Percentiles rank a stretch among this genome's conserved stretches.
Conservation (phyloP, 305 asterid species). For the Fraxinus albicans region DNA sequence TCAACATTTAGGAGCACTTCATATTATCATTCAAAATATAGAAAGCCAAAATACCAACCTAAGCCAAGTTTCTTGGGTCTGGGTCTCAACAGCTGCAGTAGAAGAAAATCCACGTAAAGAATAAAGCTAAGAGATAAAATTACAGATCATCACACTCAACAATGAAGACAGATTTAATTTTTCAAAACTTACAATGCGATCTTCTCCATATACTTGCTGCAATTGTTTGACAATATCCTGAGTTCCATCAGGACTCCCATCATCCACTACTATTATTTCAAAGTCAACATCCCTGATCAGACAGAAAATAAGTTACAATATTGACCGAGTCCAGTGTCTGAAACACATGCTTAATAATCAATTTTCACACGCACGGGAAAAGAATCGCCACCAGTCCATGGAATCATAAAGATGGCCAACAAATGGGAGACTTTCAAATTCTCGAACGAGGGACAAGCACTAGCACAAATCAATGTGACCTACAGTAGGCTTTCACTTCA, state of each 20-base stretch:
- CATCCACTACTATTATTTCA: conserved; percentile 90
- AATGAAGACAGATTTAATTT: conserved; percentile 3
- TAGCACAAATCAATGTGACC: background rate
- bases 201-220: conserved; percentile 84
- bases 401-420: background rate
- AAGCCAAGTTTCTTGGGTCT: conserved; percentile 89
- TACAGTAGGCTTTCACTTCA: background rate
- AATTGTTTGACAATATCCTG: conserved; percentile 87
- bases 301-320: conserved; percentile 17
- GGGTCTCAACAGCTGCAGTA: conserved; percentile 78
- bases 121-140: conserved; percentile 11
- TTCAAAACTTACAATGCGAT: conserved; percentile 61
- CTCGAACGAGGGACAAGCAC: background rate
- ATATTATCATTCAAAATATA: conserved; percentile 14
- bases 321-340: background rate
- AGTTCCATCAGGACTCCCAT: conserved; percentile 99
- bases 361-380: background rate
- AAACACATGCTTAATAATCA: background rate
- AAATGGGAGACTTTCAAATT: background rate
- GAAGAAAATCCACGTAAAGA: conserved; percentile 23
- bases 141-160: background rate
- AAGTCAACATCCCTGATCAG: conserved; percentile 69
- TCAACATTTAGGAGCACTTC: conserved; percentile 20
- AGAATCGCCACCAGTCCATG: background rate
- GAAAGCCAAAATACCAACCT: conserved; percentile 46